These are phyloP conservation scores for Dioszegia crocea DNA, from an alignment of 768 basidiomycete genomes.

Conservation along the genomic window DNA sequence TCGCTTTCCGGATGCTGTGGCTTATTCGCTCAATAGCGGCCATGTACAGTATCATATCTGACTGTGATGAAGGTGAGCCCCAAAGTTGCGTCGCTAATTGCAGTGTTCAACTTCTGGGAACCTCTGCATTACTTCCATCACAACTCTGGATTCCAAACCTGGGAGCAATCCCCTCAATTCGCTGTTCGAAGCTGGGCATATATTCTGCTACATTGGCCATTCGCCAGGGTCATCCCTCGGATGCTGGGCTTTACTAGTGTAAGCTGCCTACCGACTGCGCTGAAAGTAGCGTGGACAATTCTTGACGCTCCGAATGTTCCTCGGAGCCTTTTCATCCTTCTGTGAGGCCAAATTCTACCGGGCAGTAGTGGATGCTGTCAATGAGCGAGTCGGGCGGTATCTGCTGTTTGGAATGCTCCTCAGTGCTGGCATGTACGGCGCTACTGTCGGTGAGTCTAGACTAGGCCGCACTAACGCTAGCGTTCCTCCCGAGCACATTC, in stretches of 20 bases:
- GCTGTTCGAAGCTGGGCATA: conserved; percentile 96
- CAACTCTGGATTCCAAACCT: conserved; percentile 91
- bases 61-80: conserved; percentile 90
- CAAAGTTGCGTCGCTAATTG: background rate
- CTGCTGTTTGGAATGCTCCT: conserved; percentile 77
- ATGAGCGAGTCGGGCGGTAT: conserved; percentile 88
- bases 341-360: conserved; percentile 81
- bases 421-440: conserved; percentile 93
- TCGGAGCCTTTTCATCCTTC: conserved; percentile 67
- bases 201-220: conserved; percentile 69
- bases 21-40: conserved; percentile 75
- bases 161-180: conserved; percentile 88
- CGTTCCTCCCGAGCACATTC: conserved; percentile 91
- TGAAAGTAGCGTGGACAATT: conserved; percentile 69
- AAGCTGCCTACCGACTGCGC: conserved; percentile 22
- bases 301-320: conserved; percentile 76
- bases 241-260: conserved; percentile 64
- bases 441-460: conserved; percentile 70
- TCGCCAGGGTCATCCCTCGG: conserved; percentile 55
- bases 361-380: conserved; percentile 72
- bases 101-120: conserved; percentile 99
- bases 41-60: conserved; percentile 92
- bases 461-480: conserved; percentile 51
- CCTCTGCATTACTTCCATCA: conserved; percentile 85
- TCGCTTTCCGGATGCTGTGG: conserved; percentile 77